Evolutionary conservation across 1,284 basidiomycete genomes (phyloP), one percentile per base, ranked within the genome.

Genomic region (Gyrodon tennesseensis): DNA sequence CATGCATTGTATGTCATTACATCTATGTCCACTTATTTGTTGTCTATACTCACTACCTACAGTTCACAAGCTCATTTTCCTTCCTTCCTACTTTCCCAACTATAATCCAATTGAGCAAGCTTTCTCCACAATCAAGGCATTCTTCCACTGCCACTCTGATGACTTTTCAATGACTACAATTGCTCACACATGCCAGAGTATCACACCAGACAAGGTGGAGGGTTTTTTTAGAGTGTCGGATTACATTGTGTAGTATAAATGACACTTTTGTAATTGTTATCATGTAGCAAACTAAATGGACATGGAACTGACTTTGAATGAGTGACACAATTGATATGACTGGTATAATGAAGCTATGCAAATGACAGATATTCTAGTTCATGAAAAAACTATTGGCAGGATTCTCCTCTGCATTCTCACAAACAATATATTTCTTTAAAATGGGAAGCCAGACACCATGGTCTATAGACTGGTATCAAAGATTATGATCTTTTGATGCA

Each of bases 161-260:
- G 25, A 56, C 18, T 16, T 29, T 4, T 29, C 25, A 3, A 41
- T 56, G 25, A 56, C 18, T 3, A 4, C 25, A 23, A 56, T 56
- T 29, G 37, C 9, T 55, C 34, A 2, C 25, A 59, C 59, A 4
- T 69, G 61, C 48, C 59, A 66, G 34, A 65, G 15, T 9, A 68
- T 68, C 31, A 68, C 21, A 0, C 58, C 43, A 2, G 59, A 69
- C 1, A 68, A 68, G 31, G 67, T 43, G 7, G 49, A 58, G 13
- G 60, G 40, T 0, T 68, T 56, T 31, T 69, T 68, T 60, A 18
- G 34, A 7, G 58, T 53, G 25, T 68, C 18, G 0, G 64, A 52
- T 12, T 66, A 69, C 15, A 46, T 56, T 11, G 27, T 56, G 9
- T 56, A 56, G 55, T 37, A 11, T 23, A 54, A 31, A 31, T 16